A percentile compares a stretch with the other conserved stretches of the same genome.
Conservation (phyloP, 441 rosid species). For the Brassica hybrid region DNA sequence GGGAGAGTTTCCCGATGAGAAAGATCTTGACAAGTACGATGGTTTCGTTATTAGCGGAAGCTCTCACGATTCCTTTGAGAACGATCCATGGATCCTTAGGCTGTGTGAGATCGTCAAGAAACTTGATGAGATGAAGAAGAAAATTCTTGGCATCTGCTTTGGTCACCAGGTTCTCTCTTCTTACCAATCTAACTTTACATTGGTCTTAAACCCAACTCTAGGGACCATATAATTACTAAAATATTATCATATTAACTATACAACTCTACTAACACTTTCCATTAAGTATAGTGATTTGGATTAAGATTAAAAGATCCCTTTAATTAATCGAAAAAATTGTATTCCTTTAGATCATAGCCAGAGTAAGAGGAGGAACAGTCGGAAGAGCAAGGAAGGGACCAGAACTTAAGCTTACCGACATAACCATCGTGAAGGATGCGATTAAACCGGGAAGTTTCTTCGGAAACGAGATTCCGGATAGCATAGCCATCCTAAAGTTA, state of each 20-base stretch:
- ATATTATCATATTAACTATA: neutral
- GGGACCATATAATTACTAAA: neutral
- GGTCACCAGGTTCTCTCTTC: slow-evolving; percentile 54
- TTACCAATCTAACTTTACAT: neutral
- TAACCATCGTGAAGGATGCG: slow-evolving; percentile 59
- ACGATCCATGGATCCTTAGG: slow-evolving; percentile 71
- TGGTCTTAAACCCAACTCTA: neutral
- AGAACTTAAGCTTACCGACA: slow-evolving; percentile 63
- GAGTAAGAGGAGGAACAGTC: too few relatives aligned
- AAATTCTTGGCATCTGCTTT: slow-evolving; percentile 49
- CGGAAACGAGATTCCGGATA: slow-evolving; percentile 47
- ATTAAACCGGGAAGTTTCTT: slow-evolving; percentile 39
- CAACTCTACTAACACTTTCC: neutral
- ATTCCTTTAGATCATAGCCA: slow-evolving; percentile 61
- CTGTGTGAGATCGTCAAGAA: slow-evolving; percentile 67
- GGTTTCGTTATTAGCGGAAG: slow-evolving; percentile 89
- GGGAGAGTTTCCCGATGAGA: slow-evolving; percentile 78
- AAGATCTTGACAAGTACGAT: slow-evolving; percentile 64
- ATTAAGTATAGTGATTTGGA: neutral
- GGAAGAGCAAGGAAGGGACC: too few relatives aligned
- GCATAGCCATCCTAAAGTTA: slow-evolving; percentile 63
- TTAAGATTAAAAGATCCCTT: neutral
- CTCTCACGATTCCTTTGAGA: slow-evolving; percentile 74
- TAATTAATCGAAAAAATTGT: neutral
- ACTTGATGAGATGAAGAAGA: slow-evolving; percentile 75